Evolutionary conservation across 2,329 filamentous ascomycete species (phyloP), one percentile per base, ranked within the genome.

Genomic region (Dryadomyces quercus-mongolicae): DNA sequence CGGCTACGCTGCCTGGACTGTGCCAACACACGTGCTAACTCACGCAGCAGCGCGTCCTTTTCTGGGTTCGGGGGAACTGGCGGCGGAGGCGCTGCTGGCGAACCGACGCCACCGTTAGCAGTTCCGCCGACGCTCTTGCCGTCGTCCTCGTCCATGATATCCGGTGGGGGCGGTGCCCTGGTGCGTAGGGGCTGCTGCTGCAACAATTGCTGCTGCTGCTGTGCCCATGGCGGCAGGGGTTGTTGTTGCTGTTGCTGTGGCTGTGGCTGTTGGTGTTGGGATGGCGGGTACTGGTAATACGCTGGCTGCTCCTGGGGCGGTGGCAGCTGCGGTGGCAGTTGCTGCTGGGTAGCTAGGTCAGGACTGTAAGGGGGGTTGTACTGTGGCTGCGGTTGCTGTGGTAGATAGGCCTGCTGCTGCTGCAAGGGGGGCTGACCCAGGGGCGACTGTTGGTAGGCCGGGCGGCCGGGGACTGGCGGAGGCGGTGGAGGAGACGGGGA

Each of bases 1-100:
- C 86, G 78, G 53, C 82, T 84, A 49, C 78, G 77, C 57, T 83
- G 81, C 16, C 91, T 82, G 58, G 87, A 83, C 43, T 79, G 72
- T 54, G 82, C 75, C 3, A 97, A 73, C 0, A 83, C 80, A 54
- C 78, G 74, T 40, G 85, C 89, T 34, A 97, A 78, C 47, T 90
- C 86, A 53, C 79, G 78, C 3, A 95, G 76, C 16, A 97, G 79
- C 20, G 86, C 85, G 67, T 97, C 90, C 66, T 95, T 96, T 69
- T 97, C 89, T 0, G 93, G 93, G 63, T 98, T 98, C 0, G 90
- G 91, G 0, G 93, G 92, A 36, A 96, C 89, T 0, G 92, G 91
- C 0, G 93, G 92, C 81, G 6, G 85, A 76, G 8, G 82, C 65
- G 21, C 36, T 4, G 36, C 36, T 12, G 36, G 15, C 10, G 36